These are phyloP conservation scores for Rhinocladiella similis DNA, from an alignment of 2,329 filamentous ascomycete genomes.

Conservation along the genomic window DNA sequence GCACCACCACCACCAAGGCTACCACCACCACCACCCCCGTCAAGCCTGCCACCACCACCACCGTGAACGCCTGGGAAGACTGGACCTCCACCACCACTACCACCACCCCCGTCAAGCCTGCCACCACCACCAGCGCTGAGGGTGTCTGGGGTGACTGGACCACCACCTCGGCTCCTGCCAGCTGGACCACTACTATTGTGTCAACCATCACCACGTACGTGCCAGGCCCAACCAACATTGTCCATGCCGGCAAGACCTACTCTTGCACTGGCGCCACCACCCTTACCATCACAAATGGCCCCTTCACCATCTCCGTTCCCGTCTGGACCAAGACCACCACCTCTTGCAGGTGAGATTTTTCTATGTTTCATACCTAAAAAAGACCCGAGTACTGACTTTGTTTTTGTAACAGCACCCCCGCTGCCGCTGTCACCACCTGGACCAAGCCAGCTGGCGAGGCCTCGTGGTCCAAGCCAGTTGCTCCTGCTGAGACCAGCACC, in stretches of 20 bases:
- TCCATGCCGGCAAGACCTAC: constrained; percentile 30
- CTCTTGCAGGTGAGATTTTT: constrained; percentile 23
- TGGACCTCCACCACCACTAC: constrained; percentile 7
- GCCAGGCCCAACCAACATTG: constrained; percentile 26
- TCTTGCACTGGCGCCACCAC: constrained; percentile 29
- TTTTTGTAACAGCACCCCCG: constrained; percentile 6
- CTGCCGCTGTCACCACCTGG: constrained; percentile 10
- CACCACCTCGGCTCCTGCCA: constrained; percentile 13
- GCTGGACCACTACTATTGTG: constrained; percentile 29
- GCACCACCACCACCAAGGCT: constrained; percentile 6
- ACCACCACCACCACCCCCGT: constrained; percentile 1
- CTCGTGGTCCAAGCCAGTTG: constrained; percentile 6
- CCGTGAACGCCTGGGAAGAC: constrained; percentile 9
- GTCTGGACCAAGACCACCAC: constrained; percentile 29
- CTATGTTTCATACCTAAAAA: not conserved
- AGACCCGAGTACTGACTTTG: not conserved
- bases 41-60: constrained; percentile 5
- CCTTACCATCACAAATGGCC: constrained; percentile 33
- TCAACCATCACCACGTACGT: constrained; percentile 31
- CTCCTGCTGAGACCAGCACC: constrained; percentile 1
- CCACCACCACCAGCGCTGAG: constrained; percentile 12
- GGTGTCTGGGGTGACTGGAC: constrained; percentile 25
- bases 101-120: constrained; percentile 9
- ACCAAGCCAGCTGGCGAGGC: constrained; percentile 2
- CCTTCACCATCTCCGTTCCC: constrained; percentile 31